A percentile compares a stretch with the other conserved stretches of the same genome.
These are phyloP conservation scores for Lactarius quietus DNA, from an alignment of 768 basidiomycete species.

Conservation along the genomic window DNA sequence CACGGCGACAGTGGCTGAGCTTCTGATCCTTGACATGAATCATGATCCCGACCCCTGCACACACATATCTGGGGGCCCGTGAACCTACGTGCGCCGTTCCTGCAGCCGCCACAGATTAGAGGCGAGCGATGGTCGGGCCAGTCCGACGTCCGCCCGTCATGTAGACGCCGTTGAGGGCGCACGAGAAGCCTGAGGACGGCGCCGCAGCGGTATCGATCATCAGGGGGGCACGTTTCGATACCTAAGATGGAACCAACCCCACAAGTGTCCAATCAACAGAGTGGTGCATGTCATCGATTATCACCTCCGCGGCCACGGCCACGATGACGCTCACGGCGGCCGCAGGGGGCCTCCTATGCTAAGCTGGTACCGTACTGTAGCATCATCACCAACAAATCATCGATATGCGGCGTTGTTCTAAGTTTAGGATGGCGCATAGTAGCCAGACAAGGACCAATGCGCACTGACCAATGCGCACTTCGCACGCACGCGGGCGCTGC, in stretches of 20 bases:
- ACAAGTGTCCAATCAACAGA: not conserved
- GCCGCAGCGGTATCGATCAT: slow-evolving; percentile 4
- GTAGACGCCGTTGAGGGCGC: not conserved
- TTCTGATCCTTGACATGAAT: not conserved
- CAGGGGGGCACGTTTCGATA: not conserved
- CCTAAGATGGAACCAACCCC: not conserved
- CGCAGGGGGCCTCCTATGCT: not conserved
- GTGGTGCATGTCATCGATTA: not conserved
- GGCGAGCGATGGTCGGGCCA: not conserved
- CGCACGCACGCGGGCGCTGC: not conserved
- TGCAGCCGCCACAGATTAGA: not conserved
- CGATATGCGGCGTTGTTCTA: not conserved
- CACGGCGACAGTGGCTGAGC: not conserved
- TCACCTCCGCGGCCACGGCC: not conserved
- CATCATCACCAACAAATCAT: not conserved
- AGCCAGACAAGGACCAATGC: not conserved
- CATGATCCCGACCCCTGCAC: not conserved
- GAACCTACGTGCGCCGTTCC: not conserved
- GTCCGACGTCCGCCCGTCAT: not conserved
- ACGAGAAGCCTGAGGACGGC: not conserved
- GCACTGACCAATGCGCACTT: not conserved
- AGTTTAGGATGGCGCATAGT: not conserved
- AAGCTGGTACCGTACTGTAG: not conserved
- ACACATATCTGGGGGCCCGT: not conserved
- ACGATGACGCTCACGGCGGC: not conserved